Evolutionary conservation across 768 basidiomycete genomes (phyloP).

Genomic region (Pholiota conissans): DNA sequence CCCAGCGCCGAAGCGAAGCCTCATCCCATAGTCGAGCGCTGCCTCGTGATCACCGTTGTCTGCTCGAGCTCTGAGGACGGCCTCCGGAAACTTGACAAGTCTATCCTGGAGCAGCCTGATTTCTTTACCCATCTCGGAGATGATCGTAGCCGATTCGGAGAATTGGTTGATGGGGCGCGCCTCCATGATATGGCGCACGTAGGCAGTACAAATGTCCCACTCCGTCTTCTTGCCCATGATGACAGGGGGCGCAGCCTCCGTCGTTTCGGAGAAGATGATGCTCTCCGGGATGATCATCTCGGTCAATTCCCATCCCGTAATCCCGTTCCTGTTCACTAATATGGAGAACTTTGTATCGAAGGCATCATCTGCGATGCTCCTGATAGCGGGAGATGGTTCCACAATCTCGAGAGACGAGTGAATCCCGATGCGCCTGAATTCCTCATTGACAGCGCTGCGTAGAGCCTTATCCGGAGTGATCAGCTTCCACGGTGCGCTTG

Average conservation of each 20-base stretch:
- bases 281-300: neutral
- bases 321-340: neutral
- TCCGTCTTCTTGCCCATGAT: neutral
- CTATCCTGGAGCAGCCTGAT: neutral
- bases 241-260: neutral
- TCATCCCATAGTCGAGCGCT: slow-evolving; percentile 15
- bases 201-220: neutral
- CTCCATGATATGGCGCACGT: neutral
- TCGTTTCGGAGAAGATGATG: neutral
- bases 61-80: slow-evolving; percentile 9
- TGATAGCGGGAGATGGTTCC: neutral
- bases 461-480: slow-evolving; percentile 25
- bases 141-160: neutral
- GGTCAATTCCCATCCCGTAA: neutral
- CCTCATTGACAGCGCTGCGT: slow-evolving; percentile 23
- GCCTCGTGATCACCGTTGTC: slow-evolving; percentile 16
- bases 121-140: neutral
- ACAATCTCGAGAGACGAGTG: neutral
- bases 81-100: slow-evolving; percentile 4
- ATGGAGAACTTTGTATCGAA: neutral
- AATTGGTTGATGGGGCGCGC: neutral
- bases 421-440: slow-evolving; percentile 29
- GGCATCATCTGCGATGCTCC: neutral
- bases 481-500: slow-evolving; percentile 25
- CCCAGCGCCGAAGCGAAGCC: slow-evolving; percentile 12